Evolutionary conservation across 495 filamentous ascomycete genomes (phyloP).

Genomic region (Annulohypoxylon nitens): DNA sequence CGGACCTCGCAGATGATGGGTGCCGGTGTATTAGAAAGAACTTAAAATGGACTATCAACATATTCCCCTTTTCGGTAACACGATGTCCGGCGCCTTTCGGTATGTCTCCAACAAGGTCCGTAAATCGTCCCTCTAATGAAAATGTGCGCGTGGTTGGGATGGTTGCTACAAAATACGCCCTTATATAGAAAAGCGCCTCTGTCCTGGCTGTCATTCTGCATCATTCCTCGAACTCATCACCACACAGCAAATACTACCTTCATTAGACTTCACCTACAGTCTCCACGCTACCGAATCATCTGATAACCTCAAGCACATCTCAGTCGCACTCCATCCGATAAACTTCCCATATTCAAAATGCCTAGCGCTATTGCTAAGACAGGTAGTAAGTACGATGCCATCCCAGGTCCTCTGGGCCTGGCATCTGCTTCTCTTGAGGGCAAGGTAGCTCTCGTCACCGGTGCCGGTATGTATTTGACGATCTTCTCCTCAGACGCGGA

Average conservation of each 20-base stretch:
- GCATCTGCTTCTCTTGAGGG: conserved; percentile 63
- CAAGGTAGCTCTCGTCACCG: conserved; percentile 59
- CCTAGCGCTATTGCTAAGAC: conserved; percentile 50
- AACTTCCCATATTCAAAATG: conserved; percentile 50
- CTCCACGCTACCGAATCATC: neutral
- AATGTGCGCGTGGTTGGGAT: neutral
- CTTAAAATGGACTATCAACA: conserved; percentile 29
- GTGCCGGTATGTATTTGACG: conserved; percentile 58
- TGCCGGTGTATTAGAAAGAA: conserved; percentile 19
- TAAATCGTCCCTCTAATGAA: conserved; percentile 26
- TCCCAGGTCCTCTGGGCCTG: conserved; percentile 64
- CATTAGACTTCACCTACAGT: neutral
- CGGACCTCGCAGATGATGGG: conserved; percentile 46
- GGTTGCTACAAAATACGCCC: conserved; percentile 13
- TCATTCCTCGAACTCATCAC: conserved; percentile 1
- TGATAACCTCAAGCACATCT: neutral
- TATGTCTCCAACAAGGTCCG: conserved; percentile 65
- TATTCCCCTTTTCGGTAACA: conserved; percentile 36
- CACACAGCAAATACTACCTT: conserved; percentile 2
- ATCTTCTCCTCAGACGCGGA: conserved; percentile 27
- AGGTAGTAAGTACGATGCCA: conserved; percentile 57
- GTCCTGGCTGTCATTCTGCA: neutral
- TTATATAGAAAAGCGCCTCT: conserved; percentile 44
- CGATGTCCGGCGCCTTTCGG: conserved; percentile 58
- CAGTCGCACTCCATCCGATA: conserved; percentile 2